Percentiles rank a stretch among this genome's conserved stretches.
Evolutionary conservation across 805 yeast genomes (phyloP).

Genomic region (Debaryomyces maramus): DNA sequence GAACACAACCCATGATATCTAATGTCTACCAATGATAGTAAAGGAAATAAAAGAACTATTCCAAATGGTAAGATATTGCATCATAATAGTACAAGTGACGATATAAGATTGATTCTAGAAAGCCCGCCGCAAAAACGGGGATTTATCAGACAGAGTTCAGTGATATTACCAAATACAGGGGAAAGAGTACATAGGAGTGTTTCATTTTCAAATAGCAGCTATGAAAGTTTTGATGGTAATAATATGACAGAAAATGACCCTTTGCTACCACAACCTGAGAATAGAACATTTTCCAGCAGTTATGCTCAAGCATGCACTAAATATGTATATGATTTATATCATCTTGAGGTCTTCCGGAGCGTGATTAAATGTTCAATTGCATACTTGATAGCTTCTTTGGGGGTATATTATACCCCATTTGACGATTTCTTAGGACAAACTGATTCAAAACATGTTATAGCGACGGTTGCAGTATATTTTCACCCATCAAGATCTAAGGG

Average conservation of each 20-base stretch:
- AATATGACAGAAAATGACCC: slow-evolving; percentile 7
- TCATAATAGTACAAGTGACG: not conserved
- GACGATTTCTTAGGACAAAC: slow-evolving; percentile 57
- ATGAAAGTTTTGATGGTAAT: slow-evolving; percentile 18
- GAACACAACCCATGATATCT: not conserved
- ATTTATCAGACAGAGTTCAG: slow-evolving; percentile 28
- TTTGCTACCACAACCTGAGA: slow-evolving; percentile 1
- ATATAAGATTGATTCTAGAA: not conserved
- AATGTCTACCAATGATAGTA: not conserved
- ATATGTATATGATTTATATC: slow-evolving; percentile 5
- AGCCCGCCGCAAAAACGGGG: slow-evolving; percentile 1
- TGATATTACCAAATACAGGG: slow-evolving; percentile 41
- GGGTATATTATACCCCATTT: slow-evolving; percentile 58
- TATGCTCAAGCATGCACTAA: not conserved
- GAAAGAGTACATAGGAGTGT: slow-evolving; percentile 36
- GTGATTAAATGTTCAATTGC: slow-evolving; percentile 72
- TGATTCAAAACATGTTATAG: slow-evolving; percentile 77
- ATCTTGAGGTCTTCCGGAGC: slow-evolving; percentile 19
- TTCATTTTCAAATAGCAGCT: slow-evolving; percentile 26
- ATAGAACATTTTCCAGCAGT: not conserved
- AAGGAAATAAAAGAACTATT: not conserved
- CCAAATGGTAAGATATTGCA: not conserved
- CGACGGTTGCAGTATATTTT: slow-evolving; percentile 82
- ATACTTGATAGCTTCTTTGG: slow-evolving; percentile 69
- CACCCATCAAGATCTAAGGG: slow-evolving; percentile 81